Evolutionary conservation across 2,329 filamentous ascomycete species (phyloP).

Genomic region (Phialocephala subalpina): DNA sequence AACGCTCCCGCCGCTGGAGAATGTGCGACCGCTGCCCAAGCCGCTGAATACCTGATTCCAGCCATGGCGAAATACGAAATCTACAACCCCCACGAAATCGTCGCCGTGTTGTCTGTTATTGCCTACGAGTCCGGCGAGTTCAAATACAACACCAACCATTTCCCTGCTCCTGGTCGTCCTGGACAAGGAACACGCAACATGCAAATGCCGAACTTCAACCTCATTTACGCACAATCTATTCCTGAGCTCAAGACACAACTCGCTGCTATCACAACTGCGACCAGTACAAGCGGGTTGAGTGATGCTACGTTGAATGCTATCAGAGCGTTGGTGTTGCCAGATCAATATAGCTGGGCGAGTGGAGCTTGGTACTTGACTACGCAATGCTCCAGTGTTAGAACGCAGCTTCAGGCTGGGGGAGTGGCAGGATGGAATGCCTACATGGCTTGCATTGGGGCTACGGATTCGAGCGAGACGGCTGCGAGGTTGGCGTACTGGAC

Average conservation of each 20-base stretch:
- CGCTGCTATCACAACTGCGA: conserved; percentile 40
- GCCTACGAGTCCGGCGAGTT: conserved; percentile 68
- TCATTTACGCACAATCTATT: conserved; percentile 59
- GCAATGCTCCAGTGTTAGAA: conserved; percentile 58
- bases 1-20: conserved; percentile 53
- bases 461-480: conserved; percentile 49
- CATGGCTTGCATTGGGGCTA: conserved; percentile 61
- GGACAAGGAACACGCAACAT: conserved; percentile 73
- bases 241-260: conserved; percentile 50
- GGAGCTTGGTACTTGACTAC: conserved; percentile 68
- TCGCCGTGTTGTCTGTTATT: conserved; percentile 67
- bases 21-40: conserved; percentile 60
- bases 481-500: conserved; percentile 56
- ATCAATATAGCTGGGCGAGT: conserved; percentile 62
- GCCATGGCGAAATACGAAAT: conserved; percentile 64
- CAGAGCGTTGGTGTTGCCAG: conserved; percentile 57
- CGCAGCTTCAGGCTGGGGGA: conserved; percentile 50
- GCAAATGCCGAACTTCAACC: conserved; percentile 64
- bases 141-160: conserved; percentile 68
- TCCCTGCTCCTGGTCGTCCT: conserved; percentile 52
- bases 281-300: conserved; percentile 41
- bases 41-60: conserved; percentile 56
- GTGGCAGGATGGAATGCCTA: conserved; percentile 60
- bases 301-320: conserved; percentile 51
- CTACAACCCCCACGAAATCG: conserved; percentile 59